Evolutionary conservation across 441 rosid genomes (phyloP).

Genomic region (Kokia cookei): DNA sequence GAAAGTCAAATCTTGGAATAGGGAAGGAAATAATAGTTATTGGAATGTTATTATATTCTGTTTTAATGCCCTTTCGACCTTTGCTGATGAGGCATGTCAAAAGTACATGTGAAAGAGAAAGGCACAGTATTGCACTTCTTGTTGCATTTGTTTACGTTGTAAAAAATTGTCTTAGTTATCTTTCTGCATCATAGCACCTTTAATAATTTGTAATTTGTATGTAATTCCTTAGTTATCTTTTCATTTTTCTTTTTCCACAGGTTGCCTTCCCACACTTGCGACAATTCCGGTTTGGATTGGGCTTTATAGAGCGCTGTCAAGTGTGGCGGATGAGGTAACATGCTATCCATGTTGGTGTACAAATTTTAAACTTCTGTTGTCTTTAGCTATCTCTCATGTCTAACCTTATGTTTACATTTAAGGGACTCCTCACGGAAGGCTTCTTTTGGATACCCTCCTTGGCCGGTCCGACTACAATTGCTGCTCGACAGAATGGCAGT

Average conservation of each 20-base stretch:
- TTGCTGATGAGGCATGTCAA: not conserved
- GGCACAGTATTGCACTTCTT: not conserved
- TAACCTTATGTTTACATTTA: conserved; percentile 13
- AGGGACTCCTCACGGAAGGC: conserved; percentile 97
- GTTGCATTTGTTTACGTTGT: not conserved
- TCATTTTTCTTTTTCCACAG: conserved; percentile 24
- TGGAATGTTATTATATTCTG: not conserved
- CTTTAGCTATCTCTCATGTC: conserved; percentile 2
- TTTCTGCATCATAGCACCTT: not conserved
- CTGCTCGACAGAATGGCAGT: conserved; percentile 78
- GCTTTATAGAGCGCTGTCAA: conserved; percentile 91
- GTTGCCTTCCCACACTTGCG: conserved; percentile 92
- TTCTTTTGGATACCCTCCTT: conserved; percentile 98
- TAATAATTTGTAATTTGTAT: not conserved
- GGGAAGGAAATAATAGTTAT: not conserved
- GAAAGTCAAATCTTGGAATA: not conserved
- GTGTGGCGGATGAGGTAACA: conserved; percentile 85
- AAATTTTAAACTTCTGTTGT: not conserved
- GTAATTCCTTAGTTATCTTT: not conserved
- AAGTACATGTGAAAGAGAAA: not conserved
- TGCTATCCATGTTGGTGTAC: conserved; percentile 2
- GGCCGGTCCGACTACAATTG: conserved; percentile 89
- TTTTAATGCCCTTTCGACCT: not conserved
- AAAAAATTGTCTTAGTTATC: not conserved
- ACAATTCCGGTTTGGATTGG: conserved; percentile 98